Base-by-base conservation (phyloP, 306 rosid species). In the Casuarina cunninghamiana region DNA sequence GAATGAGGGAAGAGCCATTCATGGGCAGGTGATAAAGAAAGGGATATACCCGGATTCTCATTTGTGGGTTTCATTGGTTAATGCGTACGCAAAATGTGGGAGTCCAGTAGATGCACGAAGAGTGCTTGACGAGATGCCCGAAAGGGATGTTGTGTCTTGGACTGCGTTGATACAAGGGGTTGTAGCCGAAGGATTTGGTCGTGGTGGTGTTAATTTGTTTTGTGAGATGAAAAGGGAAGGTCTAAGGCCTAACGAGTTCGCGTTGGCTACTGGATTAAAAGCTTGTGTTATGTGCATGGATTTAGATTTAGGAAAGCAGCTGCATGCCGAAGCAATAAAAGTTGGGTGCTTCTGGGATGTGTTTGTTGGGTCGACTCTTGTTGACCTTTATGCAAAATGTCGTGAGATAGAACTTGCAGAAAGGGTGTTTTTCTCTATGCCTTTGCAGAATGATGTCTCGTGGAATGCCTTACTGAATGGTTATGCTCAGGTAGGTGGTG, bases 401-500 rank as follows among this genome's bases (percentile, higher is more conserved):
- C 80, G 86, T 13, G 83, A 83, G 73, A 53, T 78, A 80, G 74
- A 67, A 45, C 83, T 78, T 1, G 86, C 86, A 0, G 65, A 79
- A 45, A 78, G 68, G 61, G 73, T 78, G 21, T 83, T 83, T 55
- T 83, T 79, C 53, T 63, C 63, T 66, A 60, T 83, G 83, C 86
- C 83, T 2, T 75, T 75, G 77, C 77, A 70, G 66, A 83, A 79
- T 35, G 86, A 75, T 62, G 86, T 83, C n/a, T 61, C 76, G 26
- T 83, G 86, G 86, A 83, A 71, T 70, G 83, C 80, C 55, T 75
- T 83, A 78, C 75, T 83, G 53, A 83, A 73, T 78, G 80, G 83
- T 51, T 77, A 78, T 79, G 83, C 80, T 61, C 71, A 75, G 37
- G 53, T 38, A 58, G 78, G 80, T 21, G 26, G 72, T 71, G 80